A percentile compares a stretch with the other conserved stretches of the same genome.
Evolutionary conservation across 2,329 filamentous ascomycete genomes (phyloP).

Genomic region (Botryotinia calthae): DNA sequence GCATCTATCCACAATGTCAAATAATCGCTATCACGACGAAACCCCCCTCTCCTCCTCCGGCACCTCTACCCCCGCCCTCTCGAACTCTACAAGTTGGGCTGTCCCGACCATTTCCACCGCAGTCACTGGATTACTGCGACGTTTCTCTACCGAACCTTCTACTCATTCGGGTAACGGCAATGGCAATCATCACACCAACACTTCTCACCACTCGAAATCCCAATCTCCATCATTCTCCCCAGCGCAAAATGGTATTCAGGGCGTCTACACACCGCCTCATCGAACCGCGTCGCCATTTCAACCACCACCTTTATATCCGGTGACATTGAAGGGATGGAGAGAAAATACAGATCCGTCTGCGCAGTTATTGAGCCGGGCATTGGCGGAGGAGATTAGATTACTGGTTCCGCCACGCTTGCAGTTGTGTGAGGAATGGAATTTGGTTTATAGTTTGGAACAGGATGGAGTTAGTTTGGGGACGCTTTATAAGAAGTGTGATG

Average conservation of each 20-base stretch:
- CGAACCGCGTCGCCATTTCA: constrained; percentile 76
- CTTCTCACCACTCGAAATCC: constrained; percentile 25
- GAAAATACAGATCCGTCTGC: constrained; percentile 57
- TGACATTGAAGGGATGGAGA: constrained; percentile 67
- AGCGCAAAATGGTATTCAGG: constrained; percentile 28
- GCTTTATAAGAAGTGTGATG: constrained; percentile 75
- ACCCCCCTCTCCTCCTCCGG: constrained; percentile 28
- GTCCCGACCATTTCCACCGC: constrained; percentile 48
- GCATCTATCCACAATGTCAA: constrained; percentile 8
- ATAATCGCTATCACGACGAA: constrained; percentile 21
- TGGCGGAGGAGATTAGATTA: constrained; percentile 91
- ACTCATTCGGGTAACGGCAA: not conserved
- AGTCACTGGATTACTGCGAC: constrained; percentile 64
- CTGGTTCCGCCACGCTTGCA: constrained; percentile 84
- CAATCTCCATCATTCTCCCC: not conserved
- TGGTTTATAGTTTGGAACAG: constrained; percentile 87
- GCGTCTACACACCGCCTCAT: constrained; percentile 36
- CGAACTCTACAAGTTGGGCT: constrained; percentile 45
- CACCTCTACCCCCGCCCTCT: constrained; percentile 38
- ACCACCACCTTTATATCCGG: constrained; percentile 81
- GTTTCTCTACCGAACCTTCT: constrained; percentile 55
- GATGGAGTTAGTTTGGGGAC: constrained; percentile 86
- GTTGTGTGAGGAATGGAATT: constrained; percentile 79
- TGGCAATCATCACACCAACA: constrained; percentile 27
- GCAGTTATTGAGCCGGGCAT: constrained; percentile 64